Evolutionary conservation across 2,329 filamentous ascomycete genomes (phyloP), one percentile per base, ranked within the genome.

Genomic region (Bipolaris sorokiniana): DNA sequence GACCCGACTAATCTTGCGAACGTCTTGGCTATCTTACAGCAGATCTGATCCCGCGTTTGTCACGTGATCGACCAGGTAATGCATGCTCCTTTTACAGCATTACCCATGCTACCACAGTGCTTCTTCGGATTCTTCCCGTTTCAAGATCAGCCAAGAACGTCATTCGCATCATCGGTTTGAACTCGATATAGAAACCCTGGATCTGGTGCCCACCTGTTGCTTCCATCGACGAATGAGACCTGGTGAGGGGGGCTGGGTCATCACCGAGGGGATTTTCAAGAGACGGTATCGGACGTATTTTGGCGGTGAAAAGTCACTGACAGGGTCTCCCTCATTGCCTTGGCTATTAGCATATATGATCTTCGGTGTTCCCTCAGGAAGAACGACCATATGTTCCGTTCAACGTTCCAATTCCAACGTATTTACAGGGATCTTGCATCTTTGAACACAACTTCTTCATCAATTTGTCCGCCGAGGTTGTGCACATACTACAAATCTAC

Each of bases 141-240:
- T 59, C 49, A 51, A 49, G 42, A 52, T 49, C 54, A 48, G 16
- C 28, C 36, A 52, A 48, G 51, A 57, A 74, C 71, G 71, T 74
- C 72, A 75, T 68, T 31, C 38, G 47, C 53, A 60, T 65, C 54
- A 64, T 61, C 37, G 50, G 54, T 56, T 45, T 52, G 52, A 45
- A 16, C 42, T 57, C 63, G 68, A 71, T 71, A 44, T 23, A 47
- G 36, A 60, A 22, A 61, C 58, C 65, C 65, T 53, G 52, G 58
- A 54, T 49, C n/a, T 36, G 38, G 22, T 42, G 50, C 54, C 66
- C 61, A 60, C 61, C 38, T 42, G 59, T 64, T 68, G 62, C 59
- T 59, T 22, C 16, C 59, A 73, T 70, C 72, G 65, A 66, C 68
- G 65, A 74, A 71, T 70, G 47, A 55, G 33, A 42, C 34, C 34